Base-by-base conservation (phyloP, 352 stramenopile genomes). In the Phytophthora syringae region DNA sequence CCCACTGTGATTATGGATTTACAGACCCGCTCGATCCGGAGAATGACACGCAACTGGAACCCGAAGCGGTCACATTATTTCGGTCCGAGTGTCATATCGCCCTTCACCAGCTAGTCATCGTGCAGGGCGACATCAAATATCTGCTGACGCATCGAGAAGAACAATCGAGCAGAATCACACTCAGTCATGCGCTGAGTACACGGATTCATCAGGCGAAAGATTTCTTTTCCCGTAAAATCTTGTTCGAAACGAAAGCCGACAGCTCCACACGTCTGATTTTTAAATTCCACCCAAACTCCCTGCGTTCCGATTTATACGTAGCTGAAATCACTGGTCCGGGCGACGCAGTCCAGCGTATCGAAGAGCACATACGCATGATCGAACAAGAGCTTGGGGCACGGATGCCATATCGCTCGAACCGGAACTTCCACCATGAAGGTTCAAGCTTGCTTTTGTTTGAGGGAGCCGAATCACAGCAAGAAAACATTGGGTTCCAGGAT, bases 381-480 rank as follows among this genome's bases (percentile, higher is more conserved):
- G 84, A 94, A 49, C 67, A 90, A 34, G 80, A 92, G 22, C 74
- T 94, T 16, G 86, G 86, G 0, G 60, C 79, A n/a, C 74, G 76
- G 9, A 73, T 80, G 44, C 24, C 70, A 7, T 76, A 74, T 27
- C 67, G 72, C 9, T 80, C 79, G 5, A 85, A 82, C 2, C 44
- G 68, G 20, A 74, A 67, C 21, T 89, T 86, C 32, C 81, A 93
- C 27, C 84, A 77, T 20, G 79, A 88, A 67, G 82, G 83, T 12
- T 81, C 84, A 27, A 82, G 66, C 15, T 66, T 93, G 54, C 27
- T 94, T 37, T 62, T 93, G n/a, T 90, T 92, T 61, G 86, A 94
- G 58, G 86, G 86, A 20, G 86, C 86, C 1, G 58, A 75, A 22
- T 85, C 78, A 0, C 84, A 92, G 21, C 44, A 77, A 7, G 86